Evolutionary conservation across 768 basidiomycete species (phyloP).

Genomic region (Leccinum truebloodii): DNA sequence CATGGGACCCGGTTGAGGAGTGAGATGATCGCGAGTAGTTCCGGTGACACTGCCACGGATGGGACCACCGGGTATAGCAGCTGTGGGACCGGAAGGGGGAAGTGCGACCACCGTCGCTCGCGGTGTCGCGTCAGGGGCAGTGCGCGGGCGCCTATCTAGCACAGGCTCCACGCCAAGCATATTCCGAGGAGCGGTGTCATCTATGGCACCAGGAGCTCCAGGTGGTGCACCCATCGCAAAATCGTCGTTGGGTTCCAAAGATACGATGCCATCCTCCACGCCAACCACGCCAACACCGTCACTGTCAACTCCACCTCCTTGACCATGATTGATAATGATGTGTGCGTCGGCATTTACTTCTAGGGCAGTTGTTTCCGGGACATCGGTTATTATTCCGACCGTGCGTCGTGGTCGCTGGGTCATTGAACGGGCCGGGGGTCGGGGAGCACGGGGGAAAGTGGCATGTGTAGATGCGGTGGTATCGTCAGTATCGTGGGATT

Average conservation of each 20-base stretch:
- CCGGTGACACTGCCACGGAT: constrained; percentile 17
- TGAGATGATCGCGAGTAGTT: constrained; percentile 19
- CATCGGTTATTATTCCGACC: constrained; percentile 50
- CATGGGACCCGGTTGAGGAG: constrained; percentile 16
- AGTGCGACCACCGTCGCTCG: constrained; percentile 60
- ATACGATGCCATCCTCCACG: constrained; percentile 76
- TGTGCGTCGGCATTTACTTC: constrained; percentile 49
- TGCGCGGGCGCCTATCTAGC: constrained; percentile 36
- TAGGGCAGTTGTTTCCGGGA: constrained; percentile 34
- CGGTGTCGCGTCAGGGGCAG: constrained; percentile 61
- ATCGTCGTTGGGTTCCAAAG: constrained; percentile 80
- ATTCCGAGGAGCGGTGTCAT: constrained; percentile 30
- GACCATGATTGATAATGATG: constrained; percentile 52
- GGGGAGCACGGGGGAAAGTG: constrained; percentile 35
- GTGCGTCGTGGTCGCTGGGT: constrained; percentile 41
- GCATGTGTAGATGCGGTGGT: constrained; percentile 25
- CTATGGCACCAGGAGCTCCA: constrained; percentile 83
- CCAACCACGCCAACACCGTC: constrained; percentile 46
- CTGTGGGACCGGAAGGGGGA: constrained; percentile 36
- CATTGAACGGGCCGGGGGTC: constrained; percentile 32
- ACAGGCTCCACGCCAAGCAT: constrained; percentile 30
- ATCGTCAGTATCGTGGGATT: constrained; percentile 37
- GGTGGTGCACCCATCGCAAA: constrained; percentile 91
- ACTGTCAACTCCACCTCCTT: constrained; percentile 38
- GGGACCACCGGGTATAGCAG: constrained; percentile 13